Percentiles rank a stretch among this genome's conserved stretches.
These are phyloP conservation scores for Fragilaria crotonensis DNA, from an alignment of 108 stramenopile genomes.

Conservation along the genomic window DNA sequence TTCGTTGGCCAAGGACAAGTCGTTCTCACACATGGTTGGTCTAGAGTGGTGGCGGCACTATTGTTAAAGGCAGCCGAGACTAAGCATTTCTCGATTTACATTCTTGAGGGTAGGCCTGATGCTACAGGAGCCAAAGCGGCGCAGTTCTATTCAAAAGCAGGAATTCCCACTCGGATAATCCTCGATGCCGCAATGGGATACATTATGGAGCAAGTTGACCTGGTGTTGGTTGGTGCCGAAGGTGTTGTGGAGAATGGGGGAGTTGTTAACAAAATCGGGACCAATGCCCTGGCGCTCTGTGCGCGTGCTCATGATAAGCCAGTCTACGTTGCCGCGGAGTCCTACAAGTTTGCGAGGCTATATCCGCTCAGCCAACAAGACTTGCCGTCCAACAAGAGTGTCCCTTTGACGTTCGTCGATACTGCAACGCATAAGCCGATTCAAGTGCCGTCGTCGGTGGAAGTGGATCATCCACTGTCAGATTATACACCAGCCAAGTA, in stretches of 20 bases:
- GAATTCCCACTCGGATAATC: constrained; percentile 87
- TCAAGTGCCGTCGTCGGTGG: constrained; percentile 36
- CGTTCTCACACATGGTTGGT: constrained; percentile 90
- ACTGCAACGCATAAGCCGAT: constrained; percentile 29
- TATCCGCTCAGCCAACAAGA: constrained; percentile 93
- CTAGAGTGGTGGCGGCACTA: constrained; percentile 77
- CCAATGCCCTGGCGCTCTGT: constrained; percentile 75
- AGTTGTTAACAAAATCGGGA: constrained; percentile 91
- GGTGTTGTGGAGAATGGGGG: constrained; percentile 97
- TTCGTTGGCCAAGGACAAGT: constrained; percentile 87
- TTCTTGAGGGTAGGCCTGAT: constrained; percentile 89
- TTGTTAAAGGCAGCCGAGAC: constrained; percentile 64
- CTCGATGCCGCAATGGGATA: constrained; percentile 93
- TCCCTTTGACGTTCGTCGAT: constrained; percentile 43
- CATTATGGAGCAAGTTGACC: constrained; percentile 89
- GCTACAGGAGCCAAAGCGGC: constrained; percentile 81
- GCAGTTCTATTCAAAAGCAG: constrained; percentile 48
- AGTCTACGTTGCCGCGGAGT: constrained; percentile 96
- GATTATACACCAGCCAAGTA: constrained; percentile 97
- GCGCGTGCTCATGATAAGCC: constrained; percentile 90
- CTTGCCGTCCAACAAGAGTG: constrained; percentile 40
- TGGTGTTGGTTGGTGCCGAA: constrained; percentile 94
- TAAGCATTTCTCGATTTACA: constrained; percentile 80
- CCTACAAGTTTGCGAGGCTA: constrained; percentile 95
- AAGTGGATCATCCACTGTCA: constrained; percentile 61